Percentiles rank a stretch among this genome's conserved stretches.
Conservation (phyloP, 2,329 filamentous ascomycete genomes). For the Hymenoscyphus albidus region DNA sequence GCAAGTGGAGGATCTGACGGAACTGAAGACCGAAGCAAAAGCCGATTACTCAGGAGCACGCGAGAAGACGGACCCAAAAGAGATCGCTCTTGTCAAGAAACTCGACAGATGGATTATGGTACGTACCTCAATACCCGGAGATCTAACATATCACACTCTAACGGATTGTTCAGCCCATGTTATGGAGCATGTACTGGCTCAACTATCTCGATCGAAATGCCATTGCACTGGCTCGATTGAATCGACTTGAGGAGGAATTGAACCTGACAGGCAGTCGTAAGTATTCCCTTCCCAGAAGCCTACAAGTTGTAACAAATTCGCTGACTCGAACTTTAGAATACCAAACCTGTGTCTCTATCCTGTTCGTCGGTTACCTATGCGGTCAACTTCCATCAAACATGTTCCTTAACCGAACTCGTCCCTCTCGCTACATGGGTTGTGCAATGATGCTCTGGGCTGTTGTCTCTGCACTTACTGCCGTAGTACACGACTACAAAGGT, state of each 20-base stretch:
- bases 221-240: slow-evolving; percentile 22
- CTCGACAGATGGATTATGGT: slow-evolving; percentile 37
- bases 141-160: background rate
- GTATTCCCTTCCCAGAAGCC: slow-evolving; percentile 27
- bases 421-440: slow-evolving; percentile 34
- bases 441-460: slow-evolving; percentile 38
- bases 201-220: slow-evolving; percentile 37
- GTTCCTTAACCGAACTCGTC: slow-evolving; percentile 34
- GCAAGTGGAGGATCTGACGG: background rate
- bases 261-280: slow-evolving; percentile 39
- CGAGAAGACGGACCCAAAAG: slow-evolving; percentile 35
- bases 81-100: slow-evolving; percentile 39
- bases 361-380: slow-evolving; percentile 32
- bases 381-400: slow-evolving; percentile 41
- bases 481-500: slow-evolving; percentile 31
- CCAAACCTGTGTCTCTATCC: slow-evolving; percentile 8
- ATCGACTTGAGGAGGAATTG: slow-evolving; percentile 23
- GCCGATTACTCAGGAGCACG: slow-evolving; percentile 29
- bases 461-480: slow-evolving; percentile 44
- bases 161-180: slow-evolving; percentile 31
- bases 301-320: background rate
- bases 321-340: background rate
- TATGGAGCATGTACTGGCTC: slow-evolving; percentile 42
- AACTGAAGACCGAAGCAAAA: background rate
- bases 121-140: background rate